These are phyloP conservation scores for Trichosporon asahii DNA, from an alignment of 1,284 basidiomycete genomes.

Conservation along the genomic window DNA sequence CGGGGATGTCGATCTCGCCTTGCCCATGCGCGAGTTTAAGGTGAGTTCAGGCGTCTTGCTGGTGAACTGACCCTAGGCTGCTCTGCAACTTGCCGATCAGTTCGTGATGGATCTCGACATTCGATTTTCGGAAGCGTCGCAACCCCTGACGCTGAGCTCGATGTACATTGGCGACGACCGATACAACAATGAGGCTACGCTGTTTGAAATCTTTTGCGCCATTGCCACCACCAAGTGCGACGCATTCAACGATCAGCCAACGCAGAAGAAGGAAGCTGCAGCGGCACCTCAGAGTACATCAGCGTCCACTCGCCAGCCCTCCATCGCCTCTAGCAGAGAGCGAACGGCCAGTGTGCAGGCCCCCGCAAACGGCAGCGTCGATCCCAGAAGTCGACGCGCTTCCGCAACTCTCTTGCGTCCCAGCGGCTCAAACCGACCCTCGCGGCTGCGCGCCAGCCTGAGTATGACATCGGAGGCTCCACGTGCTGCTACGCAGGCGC, in stretches of 20 bases:
- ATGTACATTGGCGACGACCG: constrained; percentile 18
- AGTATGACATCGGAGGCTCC: constrained; percentile 19
- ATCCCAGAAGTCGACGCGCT: neutral
- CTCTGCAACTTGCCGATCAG: constrained; percentile 46
- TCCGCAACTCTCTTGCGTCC: neutral
- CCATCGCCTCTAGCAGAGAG: neutral
- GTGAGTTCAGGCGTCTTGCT: too few species aligned
- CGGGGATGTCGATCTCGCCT: constrained; percentile 39
- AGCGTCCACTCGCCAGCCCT: neutral
- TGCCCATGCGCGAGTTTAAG: constrained; percentile 52
- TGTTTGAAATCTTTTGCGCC: constrained; percentile 43
- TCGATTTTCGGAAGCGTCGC: constrained; percentile 43
- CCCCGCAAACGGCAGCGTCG: constrained; percentile 6
- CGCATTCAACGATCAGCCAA: constrained; percentile 27
- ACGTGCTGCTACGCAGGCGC: constrained; percentile 4
- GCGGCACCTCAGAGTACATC: neutral
- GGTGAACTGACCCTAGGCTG: constrained; percentile 34
- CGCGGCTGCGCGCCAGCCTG: constrained; percentile 22
- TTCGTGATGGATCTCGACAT: constrained; percentile 43
- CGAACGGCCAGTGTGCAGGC: constrained; percentile 4
- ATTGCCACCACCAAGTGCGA: constrained; percentile 48
- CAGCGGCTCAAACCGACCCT: neutral
- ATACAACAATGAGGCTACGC: constrained; percentile 30
- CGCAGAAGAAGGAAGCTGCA: neutral
- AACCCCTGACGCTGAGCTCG: constrained; percentile 46